Conservation (phyloP, 2,329 filamentous ascomycete genomes). For the Tolypocladium pustulatum region DNA sequence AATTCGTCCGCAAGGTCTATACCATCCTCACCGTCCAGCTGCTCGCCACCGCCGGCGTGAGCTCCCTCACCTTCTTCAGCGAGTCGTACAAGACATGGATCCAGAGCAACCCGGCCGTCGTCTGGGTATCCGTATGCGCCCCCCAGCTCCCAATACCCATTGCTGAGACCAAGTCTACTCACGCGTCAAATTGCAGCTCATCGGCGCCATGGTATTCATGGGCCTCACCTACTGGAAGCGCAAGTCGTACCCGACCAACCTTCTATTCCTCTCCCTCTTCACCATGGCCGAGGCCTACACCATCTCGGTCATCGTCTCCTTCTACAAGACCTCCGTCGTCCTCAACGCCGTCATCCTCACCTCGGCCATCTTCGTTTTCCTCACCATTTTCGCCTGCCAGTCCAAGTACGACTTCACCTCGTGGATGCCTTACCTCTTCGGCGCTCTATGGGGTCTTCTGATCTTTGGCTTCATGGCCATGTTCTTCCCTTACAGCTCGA, state of each 20-base stretch:
- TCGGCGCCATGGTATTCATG: slow-evolving; percentile 77
- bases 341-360: slow-evolving; percentile 86
- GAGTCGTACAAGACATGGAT: slow-evolving; percentile 74
- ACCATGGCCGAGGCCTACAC: slow-evolving; percentile 89
- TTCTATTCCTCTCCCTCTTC: slow-evolving; percentile 84
- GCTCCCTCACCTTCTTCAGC: slow-evolving; percentile 79
- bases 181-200: slow-evolving; percentile 36
- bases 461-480: slow-evolving; percentile 87
- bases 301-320: slow-evolving; percentile 84
- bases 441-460: slow-evolving; percentile 78
- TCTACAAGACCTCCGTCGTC: slow-evolving; percentile 76
- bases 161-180: slow-evolving; percentile 5
- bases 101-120: slow-evolving; percentile 69
- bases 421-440: slow-evolving; percentile 94
- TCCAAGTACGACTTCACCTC: slow-evolving; percentile 96
- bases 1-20: slow-evolving; percentile 96
- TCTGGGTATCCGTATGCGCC: slow-evolving; percentile 64
- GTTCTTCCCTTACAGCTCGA: slow-evolving; percentile 79
- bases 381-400: slow-evolving; percentile 88
- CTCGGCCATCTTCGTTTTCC: slow-evolving; percentile 67
- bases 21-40: slow-evolving; percentile 95
- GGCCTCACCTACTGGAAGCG: slow-evolving; percentile 89
- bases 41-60: slow-evolving; percentile 70
- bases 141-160: background rate
- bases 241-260: slow-evolving; percentile 89